Conservation (phyloP, 306 rosid genomes). For the Castanospermum australe region DNA sequence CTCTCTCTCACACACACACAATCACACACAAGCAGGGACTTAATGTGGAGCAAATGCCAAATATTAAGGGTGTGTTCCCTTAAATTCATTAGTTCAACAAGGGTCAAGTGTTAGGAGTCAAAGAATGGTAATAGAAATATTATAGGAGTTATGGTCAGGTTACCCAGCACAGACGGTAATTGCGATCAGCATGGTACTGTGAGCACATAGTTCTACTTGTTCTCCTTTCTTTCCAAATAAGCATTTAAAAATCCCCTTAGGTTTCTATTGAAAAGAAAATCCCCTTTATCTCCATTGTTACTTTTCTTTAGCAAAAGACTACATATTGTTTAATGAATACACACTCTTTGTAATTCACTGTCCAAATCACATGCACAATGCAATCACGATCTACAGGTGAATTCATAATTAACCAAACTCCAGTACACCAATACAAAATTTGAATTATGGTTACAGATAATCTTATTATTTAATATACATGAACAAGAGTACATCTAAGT, state of each 20-base stretch:
- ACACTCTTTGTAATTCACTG: not conserved
- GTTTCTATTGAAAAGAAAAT: not conserved
- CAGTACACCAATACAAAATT: not conserved
- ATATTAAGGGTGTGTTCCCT: not conserved
- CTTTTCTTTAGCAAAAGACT: not conserved
- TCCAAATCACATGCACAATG: not conserved
- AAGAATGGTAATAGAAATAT: not conserved
- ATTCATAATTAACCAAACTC: not conserved
- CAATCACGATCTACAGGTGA: not conserved
- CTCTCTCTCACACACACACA: not conserved
- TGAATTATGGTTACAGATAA: not conserved
- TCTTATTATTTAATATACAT: not conserved
- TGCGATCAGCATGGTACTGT: not conserved
- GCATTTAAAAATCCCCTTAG: not conserved
- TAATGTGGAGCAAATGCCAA: not conserved
- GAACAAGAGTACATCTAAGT: not conserved
- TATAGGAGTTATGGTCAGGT: not conserved
- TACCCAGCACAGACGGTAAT: not conserved
- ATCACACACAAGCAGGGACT: not conserved
- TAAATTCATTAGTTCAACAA: not conserved
- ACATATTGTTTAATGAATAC: not conserved
- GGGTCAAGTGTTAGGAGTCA: not conserved
- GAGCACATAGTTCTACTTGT: not conserved
- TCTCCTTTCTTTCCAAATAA: not conserved
- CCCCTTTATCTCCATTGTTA: not conserved